Conservation (phyloP, 2,329 filamentous ascomycete species). For the Colletotrichum plurivorum region DNA sequence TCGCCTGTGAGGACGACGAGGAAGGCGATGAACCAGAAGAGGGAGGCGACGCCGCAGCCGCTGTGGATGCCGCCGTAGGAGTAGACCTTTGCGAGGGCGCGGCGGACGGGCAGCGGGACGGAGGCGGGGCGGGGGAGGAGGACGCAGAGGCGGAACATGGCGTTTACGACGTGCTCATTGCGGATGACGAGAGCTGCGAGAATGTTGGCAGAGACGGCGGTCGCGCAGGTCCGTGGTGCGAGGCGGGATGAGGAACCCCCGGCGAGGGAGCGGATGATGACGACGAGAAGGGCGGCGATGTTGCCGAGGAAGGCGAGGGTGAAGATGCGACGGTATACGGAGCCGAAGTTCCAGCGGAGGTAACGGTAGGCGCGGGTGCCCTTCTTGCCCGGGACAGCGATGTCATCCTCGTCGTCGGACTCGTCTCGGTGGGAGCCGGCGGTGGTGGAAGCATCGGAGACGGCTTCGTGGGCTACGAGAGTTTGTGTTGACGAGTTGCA, state of each 20-base stretch:
- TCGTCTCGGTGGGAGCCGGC: slow-evolving; percentile 21
- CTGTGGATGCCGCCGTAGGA: slow-evolving; percentile 68
- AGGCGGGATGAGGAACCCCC: slow-evolving; percentile 31
- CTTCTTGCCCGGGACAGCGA: slow-evolving; percentile 56
- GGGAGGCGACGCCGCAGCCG: slow-evolving; percentile 63
- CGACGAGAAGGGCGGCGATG: slow-evolving; percentile 59
- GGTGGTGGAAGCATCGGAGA: background rate
- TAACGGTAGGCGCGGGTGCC: slow-evolving; percentile 55
- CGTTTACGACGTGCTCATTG: slow-evolving; percentile 68
- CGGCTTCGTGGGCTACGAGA: slow-evolving; percentile 9
- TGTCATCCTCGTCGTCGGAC: slow-evolving; percentile 42
- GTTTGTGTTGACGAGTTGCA: slow-evolving; percentile 31
- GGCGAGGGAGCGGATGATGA: slow-evolving; percentile 45
- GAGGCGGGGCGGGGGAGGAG: slow-evolving; percentile 58
- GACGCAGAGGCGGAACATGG: slow-evolving; percentile 60
- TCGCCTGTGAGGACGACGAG: slow-evolving; percentile 48
- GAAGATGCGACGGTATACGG: slow-evolving; percentile 70
- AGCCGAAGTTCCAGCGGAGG: slow-evolving; percentile 61
- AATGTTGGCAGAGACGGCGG: slow-evolving; percentile 61
- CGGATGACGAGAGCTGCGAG: slow-evolving; percentile 65
- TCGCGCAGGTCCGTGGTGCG: slow-evolving; percentile 42
- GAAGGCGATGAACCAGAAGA: slow-evolving; percentile 64
- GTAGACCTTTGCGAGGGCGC: slow-evolving; percentile 65
- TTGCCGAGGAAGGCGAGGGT: slow-evolving; percentile 67
- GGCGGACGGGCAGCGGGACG: slow-evolving; percentile 63